phyloP scores from a whole-genome alignment of 2,329 filamentous ascomycete species.

The Colletotrichum tabaci region DNA sequence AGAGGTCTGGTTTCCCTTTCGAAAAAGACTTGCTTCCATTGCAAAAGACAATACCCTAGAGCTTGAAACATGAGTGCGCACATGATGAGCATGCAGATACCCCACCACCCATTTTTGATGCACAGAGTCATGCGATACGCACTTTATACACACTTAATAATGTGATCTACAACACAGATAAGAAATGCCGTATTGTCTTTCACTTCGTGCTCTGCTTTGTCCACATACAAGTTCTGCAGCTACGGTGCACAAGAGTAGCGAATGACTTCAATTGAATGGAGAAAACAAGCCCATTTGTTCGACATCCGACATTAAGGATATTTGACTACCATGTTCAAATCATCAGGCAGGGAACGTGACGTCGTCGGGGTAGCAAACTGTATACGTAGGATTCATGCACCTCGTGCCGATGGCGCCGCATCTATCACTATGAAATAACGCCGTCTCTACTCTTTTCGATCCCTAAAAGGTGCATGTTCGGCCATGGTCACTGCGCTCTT shows the following conservation, averaged over 20 bases:
- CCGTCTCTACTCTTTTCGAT: not conserved
- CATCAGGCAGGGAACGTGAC: too few species aligned
- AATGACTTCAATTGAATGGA: not conserved
- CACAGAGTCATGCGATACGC: slow-evolving; percentile 21
- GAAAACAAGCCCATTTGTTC: not conserved
- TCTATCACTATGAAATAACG: not conserved
- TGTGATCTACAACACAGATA: slow-evolving; percentile 14
- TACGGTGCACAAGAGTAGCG: not conserved
- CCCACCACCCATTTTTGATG: slow-evolving; percentile 17
- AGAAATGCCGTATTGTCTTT: not conserved
- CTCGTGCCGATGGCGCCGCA: not conserved
- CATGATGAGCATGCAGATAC: slow-evolving; percentile 31
- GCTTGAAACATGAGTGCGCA: slow-evolving; percentile 13
- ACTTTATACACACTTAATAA: slow-evolving; percentile 22
- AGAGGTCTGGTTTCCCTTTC: not conserved
- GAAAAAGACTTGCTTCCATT: not conserved
- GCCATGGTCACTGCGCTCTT: slow-evolving; percentile 7
- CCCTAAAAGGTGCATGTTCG: not conserved
- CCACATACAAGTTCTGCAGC: not conserved
- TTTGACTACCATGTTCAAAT: not conserved
- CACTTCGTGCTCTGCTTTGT: not conserved
- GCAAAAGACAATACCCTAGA: not conserved
- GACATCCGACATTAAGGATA: too few species aligned
- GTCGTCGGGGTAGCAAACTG: not conserved
- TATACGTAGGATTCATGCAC: not conserved